A percentile compares a stretch with the other conserved stretches of the same genome.
These are phyloP conservation scores for Elymus sibiricus DNA, from an alignment of 176 grass and related monocot genomes.

Conservation along the genomic window DNA sequence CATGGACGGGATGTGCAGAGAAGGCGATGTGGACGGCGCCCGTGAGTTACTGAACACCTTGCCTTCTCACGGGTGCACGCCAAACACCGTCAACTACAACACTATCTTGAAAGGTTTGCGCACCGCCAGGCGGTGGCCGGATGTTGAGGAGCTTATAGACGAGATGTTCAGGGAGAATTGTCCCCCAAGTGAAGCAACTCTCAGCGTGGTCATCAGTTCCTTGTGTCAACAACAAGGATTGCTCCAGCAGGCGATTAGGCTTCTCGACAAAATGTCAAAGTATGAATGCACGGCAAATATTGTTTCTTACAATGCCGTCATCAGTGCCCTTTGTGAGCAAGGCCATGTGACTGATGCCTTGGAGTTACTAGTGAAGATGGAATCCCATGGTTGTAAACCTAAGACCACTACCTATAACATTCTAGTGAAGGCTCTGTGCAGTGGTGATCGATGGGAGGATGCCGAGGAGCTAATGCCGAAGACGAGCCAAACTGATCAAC, in stretches of 20 bases:
- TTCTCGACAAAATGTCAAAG: conserved; percentile 57
- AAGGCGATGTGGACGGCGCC: conserved; percentile 42
- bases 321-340: conserved; percentile 58
- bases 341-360: conserved; percentile 54
- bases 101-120: conserved; percentile 54
- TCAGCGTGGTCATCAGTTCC: conserved; percentile 53
- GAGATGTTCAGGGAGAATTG: conserved; percentile 60
- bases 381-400: conserved; percentile 54
- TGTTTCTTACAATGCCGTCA: conserved; percentile 48
- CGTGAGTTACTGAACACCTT: conserved; percentile 39
- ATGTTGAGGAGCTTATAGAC: conserved; percentile 40
- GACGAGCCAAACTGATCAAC: conserved; percentile 18
- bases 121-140: conserved; percentile 39
- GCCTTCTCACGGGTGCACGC: conserved; percentile 54
- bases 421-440: conserved; percentile 49
- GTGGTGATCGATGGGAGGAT: conserved; percentile 28
- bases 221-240: conserved; percentile 51
- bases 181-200: conserved; percentile 43
- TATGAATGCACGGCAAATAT: conserved; percentile 50
- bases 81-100: conserved; percentile 59
- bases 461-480: conserved; percentile 14
- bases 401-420: conserved; percentile 65
- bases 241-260: conserved; percentile 24
- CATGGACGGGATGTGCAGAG: conserved; percentile 69
- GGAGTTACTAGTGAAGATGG: conserved; percentile 46